Conservation (phyloP, 73 alveolate species). For the Symbiodinium natans region DNA sequence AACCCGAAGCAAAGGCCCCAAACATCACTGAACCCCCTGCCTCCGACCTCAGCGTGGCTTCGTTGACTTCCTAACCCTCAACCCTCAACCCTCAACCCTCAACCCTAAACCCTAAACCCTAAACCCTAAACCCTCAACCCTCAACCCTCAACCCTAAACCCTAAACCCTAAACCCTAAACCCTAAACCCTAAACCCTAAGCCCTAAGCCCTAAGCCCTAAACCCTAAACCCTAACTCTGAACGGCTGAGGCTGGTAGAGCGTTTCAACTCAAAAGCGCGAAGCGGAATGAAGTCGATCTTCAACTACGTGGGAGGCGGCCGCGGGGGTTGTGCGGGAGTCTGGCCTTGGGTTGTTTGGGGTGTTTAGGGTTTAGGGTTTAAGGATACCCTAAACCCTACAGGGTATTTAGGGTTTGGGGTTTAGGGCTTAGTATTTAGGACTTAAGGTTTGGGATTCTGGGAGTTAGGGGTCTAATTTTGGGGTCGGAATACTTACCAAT, state of each 20-base stretch:
- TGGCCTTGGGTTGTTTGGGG: too few species aligned
- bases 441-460: too few species aligned
- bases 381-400: not conserved
- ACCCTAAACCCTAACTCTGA: not conserved
- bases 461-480: too few species aligned
- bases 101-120: not conserved
- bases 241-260: not conserved
- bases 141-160: not conserved
- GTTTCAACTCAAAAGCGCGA: slow-evolving; percentile 23
- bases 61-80: too few species aligned
- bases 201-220: not conserved
- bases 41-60: not conserved
- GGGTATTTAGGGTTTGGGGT: not conserved
- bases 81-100: not conserved
- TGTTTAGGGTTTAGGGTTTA: not conserved
- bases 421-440: not conserved
- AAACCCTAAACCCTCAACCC: not conserved
- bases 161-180: too few species aligned
- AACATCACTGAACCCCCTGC: not conserved
- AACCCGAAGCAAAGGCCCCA: not conserved
- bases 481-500: too few species aligned
- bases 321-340: not conserved
- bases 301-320: slow-evolving; percentile 74
- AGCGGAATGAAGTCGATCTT: slow-evolving; percentile 56
- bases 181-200: not conserved